These are phyloP conservation scores for Phytopythium litorale DNA, from an alignment of 352 stramenopile species.

Conservation along the genomic window DNA sequence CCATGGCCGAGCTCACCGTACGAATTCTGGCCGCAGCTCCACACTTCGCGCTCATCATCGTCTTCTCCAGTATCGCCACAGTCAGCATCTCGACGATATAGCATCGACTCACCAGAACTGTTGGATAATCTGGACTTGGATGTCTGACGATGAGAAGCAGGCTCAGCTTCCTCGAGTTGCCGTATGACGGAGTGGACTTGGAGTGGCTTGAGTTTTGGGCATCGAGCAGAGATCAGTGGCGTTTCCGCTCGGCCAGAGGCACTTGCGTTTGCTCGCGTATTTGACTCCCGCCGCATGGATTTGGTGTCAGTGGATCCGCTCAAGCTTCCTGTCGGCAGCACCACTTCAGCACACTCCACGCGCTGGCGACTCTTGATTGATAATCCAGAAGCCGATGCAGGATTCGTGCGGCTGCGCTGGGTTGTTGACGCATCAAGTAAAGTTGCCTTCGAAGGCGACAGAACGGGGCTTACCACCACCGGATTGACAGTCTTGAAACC, in stretches of 20 bases:
- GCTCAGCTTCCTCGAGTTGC: conserved; percentile 31
- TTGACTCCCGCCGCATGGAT: conserved; percentile 16
- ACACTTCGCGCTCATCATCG: conserved; percentile 82
- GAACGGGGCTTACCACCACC: background rate
- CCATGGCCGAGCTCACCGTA: conserved; percentile 92
- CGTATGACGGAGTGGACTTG: conserved; percentile 32
- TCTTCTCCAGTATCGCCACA: conserved; percentile 12
- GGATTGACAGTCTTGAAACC: background rate
- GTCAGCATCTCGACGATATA: background rate
- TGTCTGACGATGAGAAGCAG: background rate
- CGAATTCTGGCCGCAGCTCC: conserved; percentile 93
- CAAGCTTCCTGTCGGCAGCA: conserved; percentile 14
- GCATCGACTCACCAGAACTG: background rate
- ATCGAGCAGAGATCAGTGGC: conserved; percentile 19
- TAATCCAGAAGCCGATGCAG: background rate
- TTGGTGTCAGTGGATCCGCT: conserved; percentile 35
- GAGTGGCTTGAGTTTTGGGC: conserved; percentile 48
- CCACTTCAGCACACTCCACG: conserved; percentile 37
- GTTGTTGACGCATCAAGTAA: background rate
- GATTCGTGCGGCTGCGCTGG: background rate
- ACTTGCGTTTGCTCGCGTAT: background rate
- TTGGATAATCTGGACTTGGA: background rate
- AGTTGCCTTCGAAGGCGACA: background rate
- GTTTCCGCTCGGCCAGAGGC: conserved; percentile 17
- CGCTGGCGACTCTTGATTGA: background rate